Percentiles rank a stretch among this genome's conserved stretches.
Conservation (phyloP, 148 eudicot genomes). For the Rhododendron molle region DNA sequence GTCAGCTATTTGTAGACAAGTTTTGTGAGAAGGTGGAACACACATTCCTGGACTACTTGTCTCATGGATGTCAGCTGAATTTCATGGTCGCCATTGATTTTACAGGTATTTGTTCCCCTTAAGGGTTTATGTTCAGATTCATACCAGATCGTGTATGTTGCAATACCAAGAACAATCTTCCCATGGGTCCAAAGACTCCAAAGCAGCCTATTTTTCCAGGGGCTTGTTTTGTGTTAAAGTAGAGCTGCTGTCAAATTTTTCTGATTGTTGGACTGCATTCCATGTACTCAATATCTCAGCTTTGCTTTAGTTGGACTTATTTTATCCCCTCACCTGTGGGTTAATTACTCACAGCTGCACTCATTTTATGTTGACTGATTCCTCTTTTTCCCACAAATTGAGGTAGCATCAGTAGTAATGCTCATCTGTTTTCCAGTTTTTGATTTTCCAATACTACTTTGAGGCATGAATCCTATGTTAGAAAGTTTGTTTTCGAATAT, state of each 20-base stretch:
- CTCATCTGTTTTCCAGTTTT: not conserved
- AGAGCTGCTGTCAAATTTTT: not conserved
- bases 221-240: not conserved
- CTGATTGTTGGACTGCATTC: not conserved
- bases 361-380: not conserved
- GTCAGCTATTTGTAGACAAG: conserved; percentile 75
- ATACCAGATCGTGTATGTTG: not conserved
- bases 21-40: conserved; percentile 63
- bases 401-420: not conserved
- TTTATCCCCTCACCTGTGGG: not conserved
- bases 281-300: not conserved
- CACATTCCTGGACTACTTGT: conserved; percentile 89
- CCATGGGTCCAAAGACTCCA: not conserved
- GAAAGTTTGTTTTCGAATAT: not conserved
- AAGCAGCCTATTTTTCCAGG: not conserved
- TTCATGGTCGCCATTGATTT: conserved; percentile 99
- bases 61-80: conserved; percentile 82
- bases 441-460: not conserved
- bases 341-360: not conserved
- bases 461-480: not conserved
- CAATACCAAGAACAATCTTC: not conserved
- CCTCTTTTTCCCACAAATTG: not conserved
- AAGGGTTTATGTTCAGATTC: not conserved
- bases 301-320: not conserved
- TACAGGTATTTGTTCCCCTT: conserved; percentile 52